These are phyloP conservation scores for Zygoascus tannicola DNA, from an alignment of 805 yeast genomes.

Conservation along the genomic window DNA sequence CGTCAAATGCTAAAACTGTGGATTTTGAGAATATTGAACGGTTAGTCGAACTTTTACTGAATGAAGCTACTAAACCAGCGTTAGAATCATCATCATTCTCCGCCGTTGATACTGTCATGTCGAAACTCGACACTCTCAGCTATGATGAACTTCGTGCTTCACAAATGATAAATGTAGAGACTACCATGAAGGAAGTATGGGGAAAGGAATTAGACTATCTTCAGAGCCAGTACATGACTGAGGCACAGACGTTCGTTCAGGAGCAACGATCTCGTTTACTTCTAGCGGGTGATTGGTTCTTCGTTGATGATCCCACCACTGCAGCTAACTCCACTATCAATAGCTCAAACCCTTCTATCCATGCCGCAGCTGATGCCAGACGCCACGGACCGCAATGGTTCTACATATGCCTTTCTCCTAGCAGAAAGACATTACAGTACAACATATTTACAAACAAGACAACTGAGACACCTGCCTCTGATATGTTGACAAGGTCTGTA, in stretches of 20 bases:
- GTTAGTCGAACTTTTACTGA: constrained; percentile 33
- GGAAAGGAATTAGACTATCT: constrained; percentile 38
- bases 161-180: constrained; percentile 37
- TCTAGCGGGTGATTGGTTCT: constrained; percentile 77
- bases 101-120: constrained; percentile 38
- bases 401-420: constrained; percentile 58
- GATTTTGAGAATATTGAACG: constrained; percentile 45
- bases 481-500: constrained; percentile 19
- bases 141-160: constrained; percentile 43
- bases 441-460: constrained; percentile 47
- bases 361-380: constrained; percentile 2
- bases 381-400: constrained; percentile 31
- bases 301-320: constrained; percentile 43
- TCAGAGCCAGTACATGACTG: constrained; percentile 40
- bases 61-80: constrained; percentile 18
- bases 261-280: constrained; percentile 67
- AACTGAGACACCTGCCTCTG: constrained; percentile 44
- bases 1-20: constrained; percentile 43
- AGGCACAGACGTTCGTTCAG: constrained; percentile 60
- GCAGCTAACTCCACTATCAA: constrained; percentile 3
- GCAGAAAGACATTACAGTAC: constrained; percentile 49
- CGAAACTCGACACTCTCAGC: constrained; percentile 34
- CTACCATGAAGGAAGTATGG: constrained; percentile 36
- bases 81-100: constrained; percentile 14
- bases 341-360: background rate